Conservation (phyloP, 306 rosid species). For the Cicer bijugum region DNA sequence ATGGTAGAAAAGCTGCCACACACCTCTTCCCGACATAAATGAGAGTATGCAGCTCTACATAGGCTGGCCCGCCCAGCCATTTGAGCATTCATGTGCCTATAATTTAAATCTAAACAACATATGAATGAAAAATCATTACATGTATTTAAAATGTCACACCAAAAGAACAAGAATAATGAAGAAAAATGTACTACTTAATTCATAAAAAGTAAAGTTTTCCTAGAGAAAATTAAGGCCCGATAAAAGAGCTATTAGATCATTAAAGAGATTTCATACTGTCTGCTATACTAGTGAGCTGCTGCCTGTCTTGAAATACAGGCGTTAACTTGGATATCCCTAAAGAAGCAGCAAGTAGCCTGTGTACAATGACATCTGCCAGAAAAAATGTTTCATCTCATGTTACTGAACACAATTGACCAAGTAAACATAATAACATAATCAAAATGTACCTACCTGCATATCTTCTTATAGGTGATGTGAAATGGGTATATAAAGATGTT, state of each 20-base stretch:
- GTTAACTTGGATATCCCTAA: constrained; percentile 82
- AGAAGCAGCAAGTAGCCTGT: constrained; percentile 95
- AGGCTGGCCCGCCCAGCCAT: constrained; percentile 78
- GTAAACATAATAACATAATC: constrained; percentile 20
- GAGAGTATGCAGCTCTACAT: too few relatives aligned
- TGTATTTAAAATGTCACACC: constrained; percentile 32
- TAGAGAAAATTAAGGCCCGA: constrained; percentile 5
- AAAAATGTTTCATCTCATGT: constrained; percentile 40
- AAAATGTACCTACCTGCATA: constrained; percentile 71
- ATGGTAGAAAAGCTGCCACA: too few relatives aligned
- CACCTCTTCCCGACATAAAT: too few relatives aligned
- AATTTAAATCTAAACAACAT: constrained; percentile 77
- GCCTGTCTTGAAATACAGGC: constrained; percentile 71
- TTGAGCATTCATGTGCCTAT: constrained; percentile 95
- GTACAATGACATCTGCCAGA: constrained; percentile 85
- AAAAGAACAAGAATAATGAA: constrained; percentile 23
- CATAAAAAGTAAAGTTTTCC: constrained; percentile 9
- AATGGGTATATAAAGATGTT: constrained; percentile 86
- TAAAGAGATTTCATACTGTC: constrained; percentile 73
- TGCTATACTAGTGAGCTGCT: constrained; percentile 72
- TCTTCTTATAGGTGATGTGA: constrained; percentile 97
- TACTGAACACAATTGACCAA: constrained; percentile 33
- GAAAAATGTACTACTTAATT: constrained; percentile 25
- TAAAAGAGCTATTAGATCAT: constrained; percentile 18
- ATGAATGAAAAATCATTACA: constrained; percentile 32